These are phyloP conservation scores for Aspergillus quadrilineatus DNA, from an alignment of 2,329 filamentous ascomycete species.

Conservation along the genomic window DNA sequence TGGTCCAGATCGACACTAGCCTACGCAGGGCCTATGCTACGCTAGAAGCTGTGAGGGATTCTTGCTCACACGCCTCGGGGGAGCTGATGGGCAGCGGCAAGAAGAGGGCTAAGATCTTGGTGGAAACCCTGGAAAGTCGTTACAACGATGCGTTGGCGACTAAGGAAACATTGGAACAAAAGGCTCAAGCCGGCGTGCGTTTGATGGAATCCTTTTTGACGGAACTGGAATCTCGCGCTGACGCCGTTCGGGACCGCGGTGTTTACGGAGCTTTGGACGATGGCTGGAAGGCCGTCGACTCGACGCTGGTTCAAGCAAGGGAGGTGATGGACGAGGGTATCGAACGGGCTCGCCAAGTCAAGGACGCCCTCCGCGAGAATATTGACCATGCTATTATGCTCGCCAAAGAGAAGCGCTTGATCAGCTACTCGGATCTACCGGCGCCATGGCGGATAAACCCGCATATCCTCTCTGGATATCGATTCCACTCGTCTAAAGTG, in stretches of 20 bases:
- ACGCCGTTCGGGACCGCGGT: constrained; percentile 75
- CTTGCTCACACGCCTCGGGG: constrained; percentile 86
- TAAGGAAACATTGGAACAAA: constrained; percentile 85
- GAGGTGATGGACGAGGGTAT: constrained; percentile 78
- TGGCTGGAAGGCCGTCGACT: constrained; percentile 76
- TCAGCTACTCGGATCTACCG: constrained; percentile 86
- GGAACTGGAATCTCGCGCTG: constrained; percentile 79
- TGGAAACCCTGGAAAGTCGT: constrained; percentile 83
- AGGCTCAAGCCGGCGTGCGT: constrained; percentile 82
- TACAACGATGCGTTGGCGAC: constrained; percentile 84
- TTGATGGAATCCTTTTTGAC: constrained; percentile 81
- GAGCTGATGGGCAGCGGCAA: constrained; percentile 86
- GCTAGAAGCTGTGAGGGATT: constrained; percentile 78
- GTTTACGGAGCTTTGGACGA: constrained; percentile 76
- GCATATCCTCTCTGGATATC: constrained; percentile 87
- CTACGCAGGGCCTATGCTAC: constrained; percentile 83
- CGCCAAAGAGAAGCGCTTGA: constrained; percentile 76
- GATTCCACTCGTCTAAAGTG: constrained; percentile 86
- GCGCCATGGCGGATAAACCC: constrained; percentile 93
- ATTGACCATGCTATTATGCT: constrained; percentile 74
- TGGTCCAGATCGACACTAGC: constrained; percentile 77
- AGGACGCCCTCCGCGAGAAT: constrained; percentile 77
- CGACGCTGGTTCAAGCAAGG: constrained; percentile 70
- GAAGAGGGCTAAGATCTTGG: constrained; percentile 79
- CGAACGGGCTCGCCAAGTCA: constrained; percentile 77